These are phyloP conservation scores for Metschnikowia lunata DNA, from an alignment of 805 yeast species.

Conservation along the genomic window DNA sequence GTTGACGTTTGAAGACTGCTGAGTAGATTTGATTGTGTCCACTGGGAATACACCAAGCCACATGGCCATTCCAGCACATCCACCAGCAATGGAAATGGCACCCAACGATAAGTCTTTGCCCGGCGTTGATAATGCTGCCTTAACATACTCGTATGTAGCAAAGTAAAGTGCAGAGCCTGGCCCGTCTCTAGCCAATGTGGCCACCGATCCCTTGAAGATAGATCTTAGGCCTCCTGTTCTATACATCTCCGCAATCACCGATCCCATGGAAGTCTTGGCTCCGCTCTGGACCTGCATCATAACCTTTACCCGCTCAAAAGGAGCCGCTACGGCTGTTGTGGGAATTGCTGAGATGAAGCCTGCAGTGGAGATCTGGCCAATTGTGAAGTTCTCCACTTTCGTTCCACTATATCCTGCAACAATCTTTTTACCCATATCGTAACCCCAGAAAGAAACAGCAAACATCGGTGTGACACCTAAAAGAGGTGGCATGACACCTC, in stretches of 20 bases:
- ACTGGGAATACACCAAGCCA: slow-evolving; percentile 95
- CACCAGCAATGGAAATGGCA: slow-evolving; percentile 88
- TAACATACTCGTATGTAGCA: slow-evolving; percentile 86
- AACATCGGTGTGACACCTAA: slow-evolving; percentile 98
- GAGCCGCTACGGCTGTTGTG: slow-evolving; percentile 94
- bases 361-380: slow-evolving; percentile 77
- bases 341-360: slow-evolving; percentile 95
- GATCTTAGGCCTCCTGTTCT: slow-evolving; percentile 79
- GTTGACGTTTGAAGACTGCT: slow-evolving; percentile 58
- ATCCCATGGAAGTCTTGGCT: slow-evolving; percentile 43
- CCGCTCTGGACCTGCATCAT: slow-evolving; percentile 74
- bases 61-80: slow-evolving; percentile 94
- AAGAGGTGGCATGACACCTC: slow-evolving; percentile 92
- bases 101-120: slow-evolving; percentile 59
- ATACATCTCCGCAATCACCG: slow-evolving; percentile 65
- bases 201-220: slow-evolving; percentile 84
- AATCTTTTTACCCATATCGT: slow-evolving; percentile 82
- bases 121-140: slow-evolving; percentile 54
- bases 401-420: slow-evolving; percentile 47
- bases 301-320: slow-evolving; percentile 93
- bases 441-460: slow-evolving; percentile 98
- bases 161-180: slow-evolving; percentile 96
- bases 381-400: slow-evolving; percentile 44
- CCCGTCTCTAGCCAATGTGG: slow-evolving; percentile 94
- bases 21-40: slow-evolving; percentile 86